Percentiles rank a stretch among this genome's conserved stretches.
These are phyloP conservation scores for Pseudocercospora fijiensis DNA, from an alignment of 2,329 filamentous ascomycete species.

Conservation along the genomic window DNA sequence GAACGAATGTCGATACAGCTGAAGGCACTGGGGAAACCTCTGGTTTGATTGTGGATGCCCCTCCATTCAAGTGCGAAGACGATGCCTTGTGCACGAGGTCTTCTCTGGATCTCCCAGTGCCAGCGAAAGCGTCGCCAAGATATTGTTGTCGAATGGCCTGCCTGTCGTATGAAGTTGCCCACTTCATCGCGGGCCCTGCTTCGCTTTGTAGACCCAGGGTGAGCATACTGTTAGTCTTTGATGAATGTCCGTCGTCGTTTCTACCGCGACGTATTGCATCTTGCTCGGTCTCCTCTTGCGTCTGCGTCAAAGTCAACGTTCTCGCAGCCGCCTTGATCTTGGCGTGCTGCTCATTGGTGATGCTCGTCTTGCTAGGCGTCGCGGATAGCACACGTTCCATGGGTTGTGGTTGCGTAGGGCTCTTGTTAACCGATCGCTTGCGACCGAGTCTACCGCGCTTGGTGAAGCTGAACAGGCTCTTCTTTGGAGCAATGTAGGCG, in stretches of 20 bases:
- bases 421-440: constrained; percentile 66
- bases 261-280: constrained; percentile 54
- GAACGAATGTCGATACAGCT: constrained; percentile 9
- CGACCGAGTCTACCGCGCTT: constrained; percentile 69
- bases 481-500: constrained; percentile 93
- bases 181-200: constrained; percentile 91
- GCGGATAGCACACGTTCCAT: constrained; percentile 48
- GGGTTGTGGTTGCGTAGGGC: constrained; percentile 36
- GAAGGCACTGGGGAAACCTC: constrained; percentile 11
- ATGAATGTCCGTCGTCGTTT: constrained; percentile 53
- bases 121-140: constrained; percentile 69
- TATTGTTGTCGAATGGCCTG: constrained; percentile 83
- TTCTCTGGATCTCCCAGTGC: constrained; percentile 42
- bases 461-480: constrained; percentile 76
- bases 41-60: constrained; percentile 9
- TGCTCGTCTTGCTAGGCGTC: constrained; percentile 73
- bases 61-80: constrained; percentile 32
- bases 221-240: constrained; percentile 85
- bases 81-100: constrained; percentile 30
- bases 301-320: constrained; percentile 67
- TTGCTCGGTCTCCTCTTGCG: constrained; percentile 47
- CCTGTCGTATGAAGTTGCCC: constrained; percentile 94
- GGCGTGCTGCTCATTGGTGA: constrained; percentile 87
- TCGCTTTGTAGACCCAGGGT: constrained; percentile 86
- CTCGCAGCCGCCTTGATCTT: constrained; percentile 89